phyloP scores from a whole-genome alignment of 257 asterid species.

The Fraxinus anomala region DNA sequence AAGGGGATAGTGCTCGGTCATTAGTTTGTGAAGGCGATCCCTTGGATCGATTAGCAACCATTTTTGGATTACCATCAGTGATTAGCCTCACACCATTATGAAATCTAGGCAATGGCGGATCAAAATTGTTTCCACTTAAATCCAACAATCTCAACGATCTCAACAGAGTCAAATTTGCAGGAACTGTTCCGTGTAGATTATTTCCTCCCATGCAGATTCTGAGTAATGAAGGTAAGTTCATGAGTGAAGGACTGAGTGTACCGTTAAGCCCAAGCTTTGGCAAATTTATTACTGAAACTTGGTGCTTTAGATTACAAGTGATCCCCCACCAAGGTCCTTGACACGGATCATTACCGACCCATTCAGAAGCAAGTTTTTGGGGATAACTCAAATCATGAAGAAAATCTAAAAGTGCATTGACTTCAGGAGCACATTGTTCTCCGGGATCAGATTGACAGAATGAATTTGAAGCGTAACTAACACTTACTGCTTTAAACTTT shows the following conservation, averaged over 20 bases:
- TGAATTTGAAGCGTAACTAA: constrained; percentile 47
- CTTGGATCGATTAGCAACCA: constrained; percentile 25
- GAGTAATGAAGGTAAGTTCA: constrained; percentile 49
- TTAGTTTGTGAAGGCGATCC: constrained; percentile 29
- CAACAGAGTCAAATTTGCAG: constrained; percentile 52
- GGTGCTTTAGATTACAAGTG: constrained; percentile 43
- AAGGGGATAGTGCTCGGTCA: constrained; percentile 18
- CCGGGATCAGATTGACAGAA: constrained; percentile 63
- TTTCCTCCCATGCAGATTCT: constrained; percentile 74
- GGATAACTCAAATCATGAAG: constrained; percentile 63
- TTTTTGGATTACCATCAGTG: constrained; percentile 42
- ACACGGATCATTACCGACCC: constrained; percentile 84
- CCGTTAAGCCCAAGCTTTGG: constrained; percentile 67
- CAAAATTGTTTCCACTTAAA: constrained; percentile 56
- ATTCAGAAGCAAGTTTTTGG: constrained; percentile 47
- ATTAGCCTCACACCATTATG: constrained; percentile 43
- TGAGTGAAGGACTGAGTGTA: constrained; percentile 67
- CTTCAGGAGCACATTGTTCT: constrained; percentile 63
- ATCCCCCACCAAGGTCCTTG: constrained; percentile 71
- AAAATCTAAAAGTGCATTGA: constrained; percentile 61
- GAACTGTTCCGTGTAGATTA: constrained; percentile 57
- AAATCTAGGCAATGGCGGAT: constrained; percentile 69
- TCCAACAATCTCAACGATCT: constrained; percentile 61
- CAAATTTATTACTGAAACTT: constrained; percentile 64
- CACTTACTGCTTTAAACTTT: constrained; percentile 51